phyloP scores from a whole-genome alignment of 768 basidiomycete species.

The Candolleomyces eurysporus region DNA sequence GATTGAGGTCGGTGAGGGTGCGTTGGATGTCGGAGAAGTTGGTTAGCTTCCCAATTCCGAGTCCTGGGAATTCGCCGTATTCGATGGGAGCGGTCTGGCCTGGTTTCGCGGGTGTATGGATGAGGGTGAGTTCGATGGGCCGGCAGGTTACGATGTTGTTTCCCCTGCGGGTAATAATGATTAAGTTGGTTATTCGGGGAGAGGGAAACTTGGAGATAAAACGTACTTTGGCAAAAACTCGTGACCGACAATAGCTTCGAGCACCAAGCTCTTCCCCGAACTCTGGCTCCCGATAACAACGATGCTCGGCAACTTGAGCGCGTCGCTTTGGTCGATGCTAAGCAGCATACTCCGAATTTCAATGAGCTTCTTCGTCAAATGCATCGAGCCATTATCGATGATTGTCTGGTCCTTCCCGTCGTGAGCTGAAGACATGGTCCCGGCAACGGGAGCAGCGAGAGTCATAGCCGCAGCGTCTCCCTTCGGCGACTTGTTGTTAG shows the following conservation, averaged over 20 bases:
- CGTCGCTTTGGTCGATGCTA: constrained; percentile 93
- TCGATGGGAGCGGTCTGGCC: constrained; percentile 56
- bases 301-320: constrained; percentile 92
- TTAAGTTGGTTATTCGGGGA: constrained; percentile 5
- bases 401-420: constrained; percentile 49
- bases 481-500: constrained; percentile 49
- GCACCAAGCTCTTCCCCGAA: constrained; percentile 95
- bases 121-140: constrained; percentile 95
- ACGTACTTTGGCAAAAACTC: constrained; percentile 97
- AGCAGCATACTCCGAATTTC: constrained; percentile 94
- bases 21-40: constrained; percentile 92
- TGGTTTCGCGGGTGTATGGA: constrained; percentile 75
- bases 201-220: not conserved
- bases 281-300: constrained; percentile 99
- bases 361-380: constrained; percentile 92
- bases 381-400: constrained; percentile 82
- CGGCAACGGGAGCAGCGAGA: constrained; percentile 73
- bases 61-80: constrained; percentile 92
- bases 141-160: constrained; percentile 99
- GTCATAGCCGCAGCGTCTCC: constrained; percentile 57
- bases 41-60: constrained; percentile 86
- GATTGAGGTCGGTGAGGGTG: constrained; percentile 91
- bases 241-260: constrained; percentile 96
- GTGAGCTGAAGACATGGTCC: constrained; percentile 74
- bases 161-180: constrained; percentile 54